A percentile compares a stretch with the other conserved stretches of the same genome.
phyloP scores from a whole-genome alignment of 2,329 filamentous ascomycete genomes.

The Atkinsonella texensis region DNA sequence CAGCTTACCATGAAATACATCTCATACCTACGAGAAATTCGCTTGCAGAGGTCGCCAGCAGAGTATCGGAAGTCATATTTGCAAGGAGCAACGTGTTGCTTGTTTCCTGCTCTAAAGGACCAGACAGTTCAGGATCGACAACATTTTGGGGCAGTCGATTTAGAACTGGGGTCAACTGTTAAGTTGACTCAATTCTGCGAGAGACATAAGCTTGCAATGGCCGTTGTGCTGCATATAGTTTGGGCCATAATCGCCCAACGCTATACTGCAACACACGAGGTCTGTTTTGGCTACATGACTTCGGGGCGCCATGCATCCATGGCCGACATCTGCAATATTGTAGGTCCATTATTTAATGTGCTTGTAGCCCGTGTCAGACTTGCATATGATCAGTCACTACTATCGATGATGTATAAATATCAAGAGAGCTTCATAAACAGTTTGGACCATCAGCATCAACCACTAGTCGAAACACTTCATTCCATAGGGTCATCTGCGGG shows the following conservation, averaged over 20 bases:
- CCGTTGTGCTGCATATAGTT: conserved; percentile 35
- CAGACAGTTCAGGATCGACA: not conserved
- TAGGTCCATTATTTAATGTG: conserved; percentile 44
- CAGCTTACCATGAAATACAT: conserved; percentile 2
- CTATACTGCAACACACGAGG: conserved; percentile 33
- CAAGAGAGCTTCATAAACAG: conserved; percentile 34
- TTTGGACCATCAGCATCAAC: conserved; percentile 36
- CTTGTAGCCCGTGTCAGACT: conserved; percentile 24
- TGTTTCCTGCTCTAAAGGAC: not conserved
- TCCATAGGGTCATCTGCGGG: conserved; percentile 10
- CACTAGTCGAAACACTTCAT: conserved; percentile 33
- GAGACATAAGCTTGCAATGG: conserved; percentile 29
- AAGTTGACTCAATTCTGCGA: conserved; percentile 20
- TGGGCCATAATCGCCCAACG: conserved; percentile 38
- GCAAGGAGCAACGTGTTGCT: not conserved
- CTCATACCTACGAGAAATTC: not conserved
- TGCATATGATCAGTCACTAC: conserved; percentile 18
- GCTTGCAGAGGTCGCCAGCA: not conserved
- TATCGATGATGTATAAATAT: conserved; percentile 10
- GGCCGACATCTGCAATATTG: conserved; percentile 31
- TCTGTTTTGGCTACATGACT: conserved; percentile 42
- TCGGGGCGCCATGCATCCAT: conserved; percentile 40
- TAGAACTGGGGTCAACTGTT: not conserved
- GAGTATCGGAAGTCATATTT: conserved; percentile 6
- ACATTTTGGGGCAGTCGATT: not conserved